Conservation (phyloP, 345 rosid species). For the Eucalyptus virginea region DNA sequence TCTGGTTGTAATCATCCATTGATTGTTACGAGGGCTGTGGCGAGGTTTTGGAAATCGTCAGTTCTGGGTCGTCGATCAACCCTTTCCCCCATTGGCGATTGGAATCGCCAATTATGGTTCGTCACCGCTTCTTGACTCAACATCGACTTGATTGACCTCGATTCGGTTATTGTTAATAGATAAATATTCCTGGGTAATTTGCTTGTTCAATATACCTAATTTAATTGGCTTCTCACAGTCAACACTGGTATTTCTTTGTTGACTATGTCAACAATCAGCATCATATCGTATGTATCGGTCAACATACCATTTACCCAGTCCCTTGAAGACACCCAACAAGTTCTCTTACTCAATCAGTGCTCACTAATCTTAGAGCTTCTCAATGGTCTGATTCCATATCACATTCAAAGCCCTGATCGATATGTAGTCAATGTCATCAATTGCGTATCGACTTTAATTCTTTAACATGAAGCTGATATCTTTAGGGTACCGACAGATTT, state of each 20-base stretch:
- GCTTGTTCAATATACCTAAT: neutral
- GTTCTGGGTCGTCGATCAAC: neutral
- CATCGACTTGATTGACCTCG: neutral
- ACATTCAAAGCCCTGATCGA: neutral
- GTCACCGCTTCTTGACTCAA: neutral
- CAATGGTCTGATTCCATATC: neutral
- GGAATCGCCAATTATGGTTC: neutral
- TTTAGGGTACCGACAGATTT: neutral
- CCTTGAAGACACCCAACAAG: neutral
- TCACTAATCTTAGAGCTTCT: neutral
- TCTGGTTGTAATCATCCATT: neutral
- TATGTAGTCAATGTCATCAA: neutral
- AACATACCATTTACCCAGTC: neutral
- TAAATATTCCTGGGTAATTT: neutral
- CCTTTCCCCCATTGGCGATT: neutral
- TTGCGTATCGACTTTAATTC: neutral
- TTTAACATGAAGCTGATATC: neutral
- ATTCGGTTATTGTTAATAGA: neutral
- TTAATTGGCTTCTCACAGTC: neutral
- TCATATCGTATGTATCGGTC: neutral
- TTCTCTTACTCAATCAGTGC: neutral
- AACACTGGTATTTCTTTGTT: neutral
- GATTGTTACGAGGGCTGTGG: neutral
- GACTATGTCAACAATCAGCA: neutral
- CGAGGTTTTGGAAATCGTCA: neutral